These are phyloP conservation scores for Cystobasidium onofrii DNA, from an alignment of 768 basidiomycete genomes.

Conservation along the genomic window DNA sequence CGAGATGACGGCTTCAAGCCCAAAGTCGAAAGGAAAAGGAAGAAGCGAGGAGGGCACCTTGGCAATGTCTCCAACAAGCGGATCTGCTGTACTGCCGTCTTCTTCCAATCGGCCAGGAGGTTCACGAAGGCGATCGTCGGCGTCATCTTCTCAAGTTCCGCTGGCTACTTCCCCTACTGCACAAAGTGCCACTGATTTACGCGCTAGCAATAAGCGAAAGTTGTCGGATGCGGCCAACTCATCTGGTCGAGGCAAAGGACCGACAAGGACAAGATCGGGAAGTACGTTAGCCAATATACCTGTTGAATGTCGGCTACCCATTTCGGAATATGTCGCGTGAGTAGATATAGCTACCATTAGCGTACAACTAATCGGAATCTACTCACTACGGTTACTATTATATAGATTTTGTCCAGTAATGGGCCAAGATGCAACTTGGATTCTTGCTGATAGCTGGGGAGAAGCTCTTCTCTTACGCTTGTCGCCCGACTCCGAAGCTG, in stretches of 20 bases:
- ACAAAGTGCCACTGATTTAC: background rate
- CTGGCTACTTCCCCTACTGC: slow-evolving; percentile 8
- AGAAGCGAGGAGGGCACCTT: slow-evolving; percentile 54
- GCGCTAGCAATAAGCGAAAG: slow-evolving; percentile 19
- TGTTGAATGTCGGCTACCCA: slow-evolving; percentile 34
- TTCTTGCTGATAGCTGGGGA: slow-evolving; percentile 37
- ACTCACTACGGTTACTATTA: background rate
- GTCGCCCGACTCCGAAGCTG: background rate
- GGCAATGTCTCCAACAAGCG: slow-evolving; percentile 47
- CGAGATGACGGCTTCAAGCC: background rate
- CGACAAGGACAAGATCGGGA: background rate
- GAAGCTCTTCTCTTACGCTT: slow-evolving; percentile 35
- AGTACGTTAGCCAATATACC: background rate
- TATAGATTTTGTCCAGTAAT: background rate
- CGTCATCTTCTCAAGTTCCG: background rate
- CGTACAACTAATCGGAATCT: background rate
- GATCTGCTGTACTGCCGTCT: background rate
- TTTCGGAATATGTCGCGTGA: slow-evolving; percentile 35
- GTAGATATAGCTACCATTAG: background rate
- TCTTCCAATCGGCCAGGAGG: background rate
- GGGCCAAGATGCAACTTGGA: background rate
- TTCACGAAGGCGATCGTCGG: background rate
- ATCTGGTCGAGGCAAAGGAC: slow-evolving; percentile 16
- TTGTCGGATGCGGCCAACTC: slow-evolving; percentile 20
- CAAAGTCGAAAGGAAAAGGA: slow-evolving; percentile 46